phyloP scores from a whole-genome alignment of 371 early-diverging fungal species.

The Nematocida ausubeli region DNA sequence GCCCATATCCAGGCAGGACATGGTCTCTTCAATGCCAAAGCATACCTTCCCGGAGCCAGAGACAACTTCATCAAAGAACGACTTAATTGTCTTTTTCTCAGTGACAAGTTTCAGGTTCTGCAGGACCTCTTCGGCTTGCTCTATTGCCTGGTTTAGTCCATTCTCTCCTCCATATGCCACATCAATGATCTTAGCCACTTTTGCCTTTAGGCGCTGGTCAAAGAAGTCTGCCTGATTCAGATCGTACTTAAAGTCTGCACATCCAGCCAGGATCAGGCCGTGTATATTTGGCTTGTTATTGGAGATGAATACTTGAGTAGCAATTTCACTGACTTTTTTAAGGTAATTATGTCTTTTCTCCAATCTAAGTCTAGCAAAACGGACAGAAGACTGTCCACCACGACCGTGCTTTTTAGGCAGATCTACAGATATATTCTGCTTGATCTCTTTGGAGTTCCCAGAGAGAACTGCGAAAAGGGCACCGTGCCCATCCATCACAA shows the following conservation, averaged over 20 bases:
- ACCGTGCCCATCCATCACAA: constrained; percentile 98
- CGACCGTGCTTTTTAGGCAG: constrained; percentile 99
- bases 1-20: constrained; percentile 86
- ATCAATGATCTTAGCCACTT: constrained; percentile 86
- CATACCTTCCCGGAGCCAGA: constrained; percentile 90
- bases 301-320: constrained; percentile 82
- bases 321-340: constrained; percentile 91
- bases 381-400: constrained; percentile 98
- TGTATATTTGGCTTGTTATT: constrained; percentile 83
- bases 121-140: constrained; percentile 81
- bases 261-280: constrained; percentile 89
- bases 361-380: constrained; percentile 95
- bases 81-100: constrained; percentile 89
- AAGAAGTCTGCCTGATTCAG: constrained; percentile 84
- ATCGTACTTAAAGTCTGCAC: constrained; percentile 96
- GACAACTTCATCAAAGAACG: constrained; percentile 92
- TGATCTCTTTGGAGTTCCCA: constrained; percentile 88
- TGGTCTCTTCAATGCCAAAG: constrained; percentile 91
- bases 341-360: constrained; percentile 98
- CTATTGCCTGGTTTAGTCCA: constrained; percentile 97
- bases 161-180: constrained; percentile 97
- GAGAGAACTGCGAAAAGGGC: constrained; percentile 89
- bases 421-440: constrained; percentile 88
- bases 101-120: constrained; percentile 92
- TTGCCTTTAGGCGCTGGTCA: constrained; percentile 79